Evolutionary conservation across 176 grass and related monocot genomes (phyloP).

Genomic region (Canna indica): DNA sequence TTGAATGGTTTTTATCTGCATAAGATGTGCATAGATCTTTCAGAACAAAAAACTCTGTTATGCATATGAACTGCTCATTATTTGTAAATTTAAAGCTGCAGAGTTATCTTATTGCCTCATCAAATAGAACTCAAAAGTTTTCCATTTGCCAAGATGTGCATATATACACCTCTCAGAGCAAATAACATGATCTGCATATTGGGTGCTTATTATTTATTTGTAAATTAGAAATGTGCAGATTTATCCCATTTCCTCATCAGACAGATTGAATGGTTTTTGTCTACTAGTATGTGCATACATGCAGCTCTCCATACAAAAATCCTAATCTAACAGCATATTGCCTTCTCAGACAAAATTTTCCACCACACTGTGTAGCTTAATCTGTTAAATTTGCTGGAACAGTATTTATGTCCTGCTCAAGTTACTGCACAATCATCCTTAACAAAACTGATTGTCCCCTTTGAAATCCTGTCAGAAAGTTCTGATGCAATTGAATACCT

Average conservation of each 20-base stretch:
- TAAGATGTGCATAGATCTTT: not conserved
- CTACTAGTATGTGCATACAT: too few relatives aligned
- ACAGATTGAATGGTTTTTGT: too few relatives aligned
- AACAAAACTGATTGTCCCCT: constrained; percentile 28
- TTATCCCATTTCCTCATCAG: too few relatives aligned
- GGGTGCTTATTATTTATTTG: too few relatives aligned
- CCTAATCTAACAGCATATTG: too few relatives aligned
- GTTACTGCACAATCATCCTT: constrained; percentile 28
- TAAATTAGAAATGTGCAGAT: too few relatives aligned
- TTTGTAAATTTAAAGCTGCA: not conserved
- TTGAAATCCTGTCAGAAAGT: constrained; percentile 53
- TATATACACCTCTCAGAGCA: too few relatives aligned
- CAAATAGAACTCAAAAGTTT: too few relatives aligned
- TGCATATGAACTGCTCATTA: not conserved
- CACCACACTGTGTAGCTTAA: not conserved
- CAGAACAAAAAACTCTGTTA: not conserved
- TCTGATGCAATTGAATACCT: constrained; percentile 63
- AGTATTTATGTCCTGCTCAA: too few relatives aligned
- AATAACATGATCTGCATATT: too few relatives aligned
- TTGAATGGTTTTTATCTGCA: not conserved
- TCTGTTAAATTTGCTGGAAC: not conserved
- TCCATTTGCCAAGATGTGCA: too few relatives aligned
- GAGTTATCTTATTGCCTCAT: not conserved
- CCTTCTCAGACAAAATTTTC: not conserved
- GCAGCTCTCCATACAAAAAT: too few relatives aligned